These are phyloP conservation scores for Nemophila menziesii DNA, from an alignment of 257 asterid genomes.

Conservation along the genomic window DNA sequence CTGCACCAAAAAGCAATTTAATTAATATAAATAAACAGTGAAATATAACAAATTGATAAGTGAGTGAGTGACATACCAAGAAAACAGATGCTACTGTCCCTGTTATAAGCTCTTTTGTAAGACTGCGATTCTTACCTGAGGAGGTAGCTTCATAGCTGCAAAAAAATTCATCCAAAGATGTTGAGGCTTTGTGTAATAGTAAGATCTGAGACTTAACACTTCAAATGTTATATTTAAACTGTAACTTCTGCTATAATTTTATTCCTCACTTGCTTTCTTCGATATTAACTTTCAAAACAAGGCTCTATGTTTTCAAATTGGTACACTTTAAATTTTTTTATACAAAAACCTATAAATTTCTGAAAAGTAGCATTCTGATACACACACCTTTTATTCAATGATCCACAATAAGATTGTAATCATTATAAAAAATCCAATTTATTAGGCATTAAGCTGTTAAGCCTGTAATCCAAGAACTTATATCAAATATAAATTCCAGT, in stretches of 20 bases:
- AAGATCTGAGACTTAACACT: constrained; percentile 1
- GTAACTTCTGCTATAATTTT: too few species aligned
- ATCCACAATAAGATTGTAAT: too few species aligned
- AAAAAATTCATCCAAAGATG: not conserved
- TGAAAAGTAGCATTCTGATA: not conserved
- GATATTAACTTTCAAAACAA: not conserved
- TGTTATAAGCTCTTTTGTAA: constrained; percentile 70
- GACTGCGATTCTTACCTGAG: constrained; percentile 73
- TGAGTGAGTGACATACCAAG: constrained; percentile 36
- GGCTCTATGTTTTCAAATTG: not conserved
- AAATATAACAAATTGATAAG: not conserved
- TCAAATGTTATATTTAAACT: not conserved
- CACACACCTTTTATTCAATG: not conserved
- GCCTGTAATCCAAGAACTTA: not conserved
- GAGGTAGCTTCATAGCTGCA: constrained; percentile 95
- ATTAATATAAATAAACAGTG: not conserved
- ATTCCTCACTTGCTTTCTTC: not conserved
- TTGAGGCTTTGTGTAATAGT: not conserved
- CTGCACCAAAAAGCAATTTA: constrained; percentile 28
- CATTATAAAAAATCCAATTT: too few species aligned
- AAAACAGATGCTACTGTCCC: constrained; percentile 85
- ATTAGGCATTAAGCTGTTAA: not conserved
- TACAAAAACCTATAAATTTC: not conserved
- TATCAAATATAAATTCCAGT: not conserved
- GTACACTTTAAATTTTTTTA: too few species aligned